Evolutionary conservation across 2,329 filamentous ascomycete species (phyloP), one percentile per base, ranked within the genome.

Genomic region (Thyridium curvatum): DNA sequence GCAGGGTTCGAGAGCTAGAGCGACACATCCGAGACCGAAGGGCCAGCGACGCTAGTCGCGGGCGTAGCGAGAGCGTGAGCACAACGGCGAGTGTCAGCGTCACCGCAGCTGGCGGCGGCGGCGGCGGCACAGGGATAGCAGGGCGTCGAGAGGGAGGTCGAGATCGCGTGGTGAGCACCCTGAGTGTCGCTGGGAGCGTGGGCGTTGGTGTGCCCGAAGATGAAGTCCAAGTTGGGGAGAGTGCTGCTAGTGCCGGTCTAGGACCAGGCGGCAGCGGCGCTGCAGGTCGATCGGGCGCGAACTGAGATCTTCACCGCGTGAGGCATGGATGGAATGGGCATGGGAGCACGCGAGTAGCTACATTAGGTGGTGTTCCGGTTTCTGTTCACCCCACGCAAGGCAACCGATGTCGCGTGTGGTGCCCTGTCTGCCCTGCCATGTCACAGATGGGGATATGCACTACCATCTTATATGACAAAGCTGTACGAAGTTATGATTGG

Each of bases 1-100:
- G 70, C 39, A 69, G 74, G 12, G 73, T 84, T 41, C 68, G 77
- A 34, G 79, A 84, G 32, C 59, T 84, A 10, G 80, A 84, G 60
- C 65, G 68, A 30, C 59, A 68, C 45, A 61, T 82, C 8, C 62
- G 69, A 7, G 69, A 74, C 35, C 58, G 68, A 10, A 60, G 68
- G 28, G 59, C 65, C 30, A 70, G 70, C 47, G 71, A 74, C 36
- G 60, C 61, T 10, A 65, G 65, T 48, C 58, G 65, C 6, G 57
- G 60, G 39, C 46, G 54, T 34, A 77, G 71, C 42, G 73, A 71
- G 44, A 79, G 74, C 42, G 65, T 61, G 21, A 75, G 71, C 54
- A 74, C 73, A 7, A 68, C 68, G 0, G 65, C 71, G 2, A 79
- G 73, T 41, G 58, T 69, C 14, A 69, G 57, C 40, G 55, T 69